Base-by-base conservation (phyloP, 805 yeast species). In the Barnettozyma vustinii region DNA sequence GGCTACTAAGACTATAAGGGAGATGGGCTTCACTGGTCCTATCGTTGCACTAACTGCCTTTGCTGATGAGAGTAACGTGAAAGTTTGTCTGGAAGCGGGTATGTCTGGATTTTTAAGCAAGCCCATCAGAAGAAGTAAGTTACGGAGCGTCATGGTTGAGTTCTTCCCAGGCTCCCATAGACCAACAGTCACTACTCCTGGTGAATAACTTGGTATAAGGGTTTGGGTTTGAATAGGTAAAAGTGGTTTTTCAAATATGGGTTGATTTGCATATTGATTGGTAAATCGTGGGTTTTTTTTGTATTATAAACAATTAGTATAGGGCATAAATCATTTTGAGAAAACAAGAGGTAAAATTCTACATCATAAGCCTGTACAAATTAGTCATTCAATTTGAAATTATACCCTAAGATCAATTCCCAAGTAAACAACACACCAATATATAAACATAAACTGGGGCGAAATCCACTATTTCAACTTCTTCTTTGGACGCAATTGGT, bases 401-500 rank as follows among this genome's bases (percentile, higher is more conserved):
- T 23, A 35, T n/a, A 42, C 26, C n/a, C 15, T 10, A 30, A 30
- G 33, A 30, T 30, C 16, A 30, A 30, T 30, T 30, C 33, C 33
- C 33, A 30, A 30, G 39, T 20, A 18, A 40, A 44, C 23, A 40
- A 44, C 45, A 48, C 45, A 35, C 47, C 47, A 48, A 48, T 44
- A 48, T 44, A 44, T 42, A 41, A 40, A 19, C 36, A 43, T 21
- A 48, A 36, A 50, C 35, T 21, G 54, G 59, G 52, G 68, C 66
- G 72, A 73, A 73, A 70, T 67, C 71, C 77, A 73, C 77, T 79
- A 91, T 83, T 91, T 90, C 75, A 89, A 84, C 91, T 92, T 92
- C 96, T 92, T 92, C 96, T 92, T 94, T 80, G 98, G 98, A 84
- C 99, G 90, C 79, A 94, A 88, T 83, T 94, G 99, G 85, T 94